Base-by-base conservation (phyloP, 2,329 filamentous ascomycete species). In the Plenodomus lindquistii region DNA sequence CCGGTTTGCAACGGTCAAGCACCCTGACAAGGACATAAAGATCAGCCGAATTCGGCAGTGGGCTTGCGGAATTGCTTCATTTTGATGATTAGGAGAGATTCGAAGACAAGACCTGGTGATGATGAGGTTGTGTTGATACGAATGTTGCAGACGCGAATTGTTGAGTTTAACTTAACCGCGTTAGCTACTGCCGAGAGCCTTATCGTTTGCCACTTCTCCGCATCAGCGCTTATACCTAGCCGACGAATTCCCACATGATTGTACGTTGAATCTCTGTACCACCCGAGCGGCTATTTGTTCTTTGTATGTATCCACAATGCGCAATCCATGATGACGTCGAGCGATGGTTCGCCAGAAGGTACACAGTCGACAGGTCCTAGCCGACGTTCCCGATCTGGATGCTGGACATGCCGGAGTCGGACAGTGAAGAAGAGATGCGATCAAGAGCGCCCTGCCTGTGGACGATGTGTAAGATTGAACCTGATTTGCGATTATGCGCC, bases 401-500 rank as follows among this genome's bases (percentile, higher is more conserved):
- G 54, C 19, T 57, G 54, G 54, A 55, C 48, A 5, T 57, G 54
- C 20, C 54, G 54, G 29, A 50, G 40, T 31, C 45, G 42, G 17
- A 44, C 50, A 20, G 54, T 57, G n/a, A 57, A 55, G 42, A 57
- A 57, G 41, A 39, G 48, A 8, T 57, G 54, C 46, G 52, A 57
- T 34, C 48, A 45, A 40, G 40, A 42, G n/a, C 54, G 48, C 7
- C 54, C 52, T 13, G 34, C 37, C 19, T 57, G 54, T 35, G 48
- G 52, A 16, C 45, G 48, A 36, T 57, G 54, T 40, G 34, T 43
- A 31, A 48, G 52, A 19, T 31, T 41, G 24, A 37, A 43, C 2
- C 13, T 50, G 10, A 16, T 16, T 22, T 57, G 54, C 42, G 54
- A 57, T 37, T 57, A 55, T 24, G 37, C 46, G n/a, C 29, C 41